Conservation (phyloP, 2,329 filamentous ascomycete genomes). For the Raffaelea ambrosiae region DNA sequence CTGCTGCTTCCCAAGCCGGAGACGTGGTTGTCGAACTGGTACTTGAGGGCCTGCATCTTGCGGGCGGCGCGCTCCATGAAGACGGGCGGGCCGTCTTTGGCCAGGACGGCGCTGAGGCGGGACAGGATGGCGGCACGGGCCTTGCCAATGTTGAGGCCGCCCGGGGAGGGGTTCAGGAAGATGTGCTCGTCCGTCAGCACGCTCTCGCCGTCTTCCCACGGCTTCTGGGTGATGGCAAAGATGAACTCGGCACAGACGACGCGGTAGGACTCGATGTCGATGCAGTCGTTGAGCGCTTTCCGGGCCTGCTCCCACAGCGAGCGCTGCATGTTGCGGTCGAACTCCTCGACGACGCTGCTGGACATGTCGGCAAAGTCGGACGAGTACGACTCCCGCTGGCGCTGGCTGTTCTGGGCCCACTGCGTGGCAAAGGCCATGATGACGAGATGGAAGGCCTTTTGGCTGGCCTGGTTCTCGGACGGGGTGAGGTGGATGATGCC, state of each 20-base stretch:
- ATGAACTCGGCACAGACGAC: slow-evolving; percentile 29
- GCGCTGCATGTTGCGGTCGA: slow-evolving; percentile 27
- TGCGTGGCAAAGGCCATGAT: slow-evolving; percentile 46
- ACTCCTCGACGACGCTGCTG: slow-evolving; percentile 20
- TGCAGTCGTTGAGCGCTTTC: slow-evolving; percentile 24
- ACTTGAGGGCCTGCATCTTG: slow-evolving; percentile 29
- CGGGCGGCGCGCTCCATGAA: slow-evolving; percentile 28
- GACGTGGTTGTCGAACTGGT: slow-evolving; percentile 19
- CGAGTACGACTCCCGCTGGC: slow-evolving; percentile 15
- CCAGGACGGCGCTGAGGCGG: slow-evolving; percentile 12
- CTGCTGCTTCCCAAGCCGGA: neutral
- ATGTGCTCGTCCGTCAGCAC: neutral
- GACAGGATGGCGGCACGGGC: slow-evolving; percentile 7
- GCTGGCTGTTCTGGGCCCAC: slow-evolving; percentile 32
- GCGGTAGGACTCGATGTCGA: slow-evolving; percentile 26
- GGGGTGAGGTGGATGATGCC: slow-evolving; percentile 30
- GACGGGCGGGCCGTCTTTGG: slow-evolving; percentile 22
- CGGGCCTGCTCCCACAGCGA: slow-evolving; percentile 30
- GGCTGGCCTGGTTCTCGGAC: slow-evolving; percentile 32
- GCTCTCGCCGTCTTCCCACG: slow-evolving; percentile 14
- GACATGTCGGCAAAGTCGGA: slow-evolving; percentile 9
- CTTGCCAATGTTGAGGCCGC: neutral
- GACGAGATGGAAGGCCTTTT: slow-evolving; percentile 35
- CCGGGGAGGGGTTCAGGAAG: neutral
- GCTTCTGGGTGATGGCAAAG: slow-evolving; percentile 27